Conservation (phyloP, 1,284 basidiomycete genomes). For the Ganoderma meredithae region DNA sequence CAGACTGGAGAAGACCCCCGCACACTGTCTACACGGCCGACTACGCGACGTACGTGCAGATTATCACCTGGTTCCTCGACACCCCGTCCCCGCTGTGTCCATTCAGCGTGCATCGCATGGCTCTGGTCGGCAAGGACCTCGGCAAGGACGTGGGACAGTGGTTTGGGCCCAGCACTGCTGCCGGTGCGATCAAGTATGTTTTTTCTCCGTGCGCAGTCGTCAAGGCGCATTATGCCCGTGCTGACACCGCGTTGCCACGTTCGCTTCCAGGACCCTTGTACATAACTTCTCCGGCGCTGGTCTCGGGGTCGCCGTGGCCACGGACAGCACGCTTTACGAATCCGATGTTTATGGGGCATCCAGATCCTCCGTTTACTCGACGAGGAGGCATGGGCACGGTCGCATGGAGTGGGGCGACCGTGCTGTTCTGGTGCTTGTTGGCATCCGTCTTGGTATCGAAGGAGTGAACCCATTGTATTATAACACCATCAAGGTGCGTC, state of each 20-base stretch:
- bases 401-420: slow-evolving; percentile 75
- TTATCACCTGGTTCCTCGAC: slow-evolving; percentile 95
- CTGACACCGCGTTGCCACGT: slow-evolving; percentile 1
- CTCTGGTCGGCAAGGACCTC: slow-evolving; percentile 91
- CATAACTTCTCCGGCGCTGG: slow-evolving; percentile 84
- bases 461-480: slow-evolving; percentile 96
- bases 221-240: slow-evolving; percentile 8
- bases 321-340: slow-evolving; percentile 83
- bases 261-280: slow-evolving; percentile 69
- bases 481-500: slow-evolving; percentile 87
- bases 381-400: slow-evolving; percentile 40
- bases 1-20: slow-evolving; percentile 86
- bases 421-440: slow-evolving; percentile 89
- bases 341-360: slow-evolving; percentile 89
- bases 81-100: slow-evolving; percentile 89
- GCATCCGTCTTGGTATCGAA: slow-evolving; percentile 88
- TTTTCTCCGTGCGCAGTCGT: neutral
- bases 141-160: slow-evolving; percentile 97
- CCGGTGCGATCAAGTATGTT: slow-evolving; percentile 91
- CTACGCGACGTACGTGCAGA: slow-evolving; percentile 83
- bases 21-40: slow-evolving; percentile 62
- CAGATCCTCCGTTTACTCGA: slow-evolving; percentile 50
- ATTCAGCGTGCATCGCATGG: slow-evolving; percentile 97
- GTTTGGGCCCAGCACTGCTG: slow-evolving; percentile 98
- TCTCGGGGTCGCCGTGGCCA: slow-evolving; percentile 84